Base-by-base conservation (phyloP, 2,329 filamentous ascomycete species). In the Microdochium paspali region DNA sequence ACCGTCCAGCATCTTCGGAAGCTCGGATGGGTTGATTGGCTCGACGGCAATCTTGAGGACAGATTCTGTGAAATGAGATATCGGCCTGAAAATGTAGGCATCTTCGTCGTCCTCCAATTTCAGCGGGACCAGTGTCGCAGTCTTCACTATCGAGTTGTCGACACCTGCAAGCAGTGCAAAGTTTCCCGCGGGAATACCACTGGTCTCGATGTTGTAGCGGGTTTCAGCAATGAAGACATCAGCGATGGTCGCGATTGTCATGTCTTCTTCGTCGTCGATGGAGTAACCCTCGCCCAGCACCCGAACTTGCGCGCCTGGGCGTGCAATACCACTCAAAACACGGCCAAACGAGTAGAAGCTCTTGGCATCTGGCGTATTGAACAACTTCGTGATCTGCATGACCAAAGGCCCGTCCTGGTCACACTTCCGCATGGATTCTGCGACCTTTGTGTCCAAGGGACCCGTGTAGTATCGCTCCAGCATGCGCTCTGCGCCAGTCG, bases 1-100 rank as follows among this genome's bases (percentile, higher is more conserved):
- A 48, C 93, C 93, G 62, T 98, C 93, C 54, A 98, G 76, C 93
- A 98, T 98, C 71, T 98, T 98, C 10, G 93, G 93, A 26, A 98
- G 74, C 66, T 98, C 93, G 0, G 91, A 97, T 2, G 93, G 93
- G 63, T 97, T 98, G 65, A 98, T 93, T 1, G 93, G 93, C 68
- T 98, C 93, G 9, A 98, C 91, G 0, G 93, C 93, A 28, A 98
- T 86, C 70, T 98, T 98, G 67, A 98, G 86, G 1, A 98, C 90
- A 1, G 91, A 96, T 64, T 98, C 89, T 26, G 93, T 97, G 67
- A 97, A 95, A 68, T 98, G 93, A 9, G 83, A 82, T 50, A 98
- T 79, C 0, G 93, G 91, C 53, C 83, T 85, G 77, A 98, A 97
- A 59, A 98, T 95, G 65, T 94, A 94, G 0, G 88, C 90, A 52